Evolutionary conservation across 805 yeast species (phyloP), one percentile per base, ranked within the genome.

Genomic region (Cyberlindnera japonica): DNA sequence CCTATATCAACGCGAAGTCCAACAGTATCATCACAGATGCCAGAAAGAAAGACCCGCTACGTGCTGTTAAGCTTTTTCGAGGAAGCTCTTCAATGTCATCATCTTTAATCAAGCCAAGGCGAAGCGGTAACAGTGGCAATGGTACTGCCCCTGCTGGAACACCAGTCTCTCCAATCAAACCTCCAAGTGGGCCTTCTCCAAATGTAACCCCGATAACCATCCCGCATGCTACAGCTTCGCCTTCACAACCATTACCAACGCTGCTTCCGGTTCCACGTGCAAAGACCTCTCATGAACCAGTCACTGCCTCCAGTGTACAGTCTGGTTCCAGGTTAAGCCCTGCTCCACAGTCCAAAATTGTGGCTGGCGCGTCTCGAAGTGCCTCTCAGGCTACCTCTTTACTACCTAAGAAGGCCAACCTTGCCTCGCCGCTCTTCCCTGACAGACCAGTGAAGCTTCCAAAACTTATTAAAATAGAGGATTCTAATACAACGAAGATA

Each of bases 1-100:
- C 57, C 26, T 38, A 43, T 22, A 35, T 43, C 40, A 29, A 35
- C 11, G 47, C 33, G 10, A 38, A 33, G 26, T 21, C 43, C 8
- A 11, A 28, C 13, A 36, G 13, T 13, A 36, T 44, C 37, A 34
- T 44, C 33, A 18, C 37, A 3, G 41, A 44, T 20, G 15, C 47
- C 13, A 23, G 24, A 19, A 41, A 29, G 41, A 35, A 27, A 21
- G 35, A 33, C 33, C 45, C 40, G 13, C 18, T 39, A 31, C 39
- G 26, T 38, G 20, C 31, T 17, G 27, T 25, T 29, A 40, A 35
- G 35, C 35, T 29, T n/a, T 33, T 35, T 22, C n/a, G 7, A 33
- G 10, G 7, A 17, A 18, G 33, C 14, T 14, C 22, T 6, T 13
- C 21, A 25, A 24, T 7, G n/a, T n/a, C n/a, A n/a, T n/a, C n/a